Evolutionary conservation across 352 stramenopile species (phyloP).

Genomic region (Phytophthora pseudosyringae): DNA sequence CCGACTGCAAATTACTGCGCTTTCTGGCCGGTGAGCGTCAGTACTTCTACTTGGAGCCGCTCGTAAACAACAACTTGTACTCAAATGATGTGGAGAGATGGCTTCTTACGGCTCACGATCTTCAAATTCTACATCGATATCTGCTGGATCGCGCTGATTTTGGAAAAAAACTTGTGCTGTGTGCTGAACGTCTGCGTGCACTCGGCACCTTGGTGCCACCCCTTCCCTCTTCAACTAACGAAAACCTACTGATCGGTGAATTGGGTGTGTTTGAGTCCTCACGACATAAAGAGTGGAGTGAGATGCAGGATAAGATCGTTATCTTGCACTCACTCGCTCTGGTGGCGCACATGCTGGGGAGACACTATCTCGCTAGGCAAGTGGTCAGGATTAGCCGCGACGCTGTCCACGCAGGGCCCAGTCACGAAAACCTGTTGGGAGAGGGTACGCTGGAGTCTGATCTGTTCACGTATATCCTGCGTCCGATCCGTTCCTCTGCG

Average conservation of each 20-base stretch:
- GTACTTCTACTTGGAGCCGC: slow-evolving; percentile 80
- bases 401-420: neutral
- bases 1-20: slow-evolving; percentile 60
- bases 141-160: slow-evolving; percentile 32
- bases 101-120: slow-evolving; percentile 47
- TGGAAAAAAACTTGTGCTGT: slow-evolving; percentile 41
- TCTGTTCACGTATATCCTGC: slow-evolving; percentile 82
- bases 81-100: slow-evolving; percentile 36
- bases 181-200: slow-evolving; percentile 36
- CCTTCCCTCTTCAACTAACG: slow-evolving; percentile 13
- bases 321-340: slow-evolving; percentile 66
- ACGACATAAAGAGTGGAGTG: slow-evolving; percentile 56
- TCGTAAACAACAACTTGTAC: slow-evolving; percentile 24
- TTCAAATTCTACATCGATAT: slow-evolving; percentile 47
- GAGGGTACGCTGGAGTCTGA: slow-evolving; percentile 60
- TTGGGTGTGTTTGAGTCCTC: slow-evolving; percentile 52
- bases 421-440: slow-evolving; percentile 47
- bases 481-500: slow-evolving; percentile 75
- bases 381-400: slow-evolving; percentile 1
- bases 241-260: slow-evolving; percentile 11
- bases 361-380: slow-evolving; percentile 55
- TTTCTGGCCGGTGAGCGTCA: slow-evolving; percentile 72
- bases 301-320: slow-evolving; percentile 56
- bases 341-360: slow-evolving; percentile 61
- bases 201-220: slow-evolving; percentile 33